Conservation (phyloP, 129 eudicot genomes). For the Cynara cardunculus region DNA sequence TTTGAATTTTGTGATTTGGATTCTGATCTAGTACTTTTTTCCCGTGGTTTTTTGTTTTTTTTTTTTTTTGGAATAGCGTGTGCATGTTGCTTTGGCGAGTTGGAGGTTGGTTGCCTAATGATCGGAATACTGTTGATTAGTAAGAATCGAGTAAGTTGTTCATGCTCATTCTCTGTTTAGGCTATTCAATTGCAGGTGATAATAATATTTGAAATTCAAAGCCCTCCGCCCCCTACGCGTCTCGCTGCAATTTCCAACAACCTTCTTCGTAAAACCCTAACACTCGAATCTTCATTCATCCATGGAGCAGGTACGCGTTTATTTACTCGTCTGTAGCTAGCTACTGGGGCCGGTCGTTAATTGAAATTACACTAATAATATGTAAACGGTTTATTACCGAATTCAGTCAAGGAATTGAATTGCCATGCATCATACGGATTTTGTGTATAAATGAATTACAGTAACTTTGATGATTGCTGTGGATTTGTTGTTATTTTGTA, state of each 20-base stretch:
- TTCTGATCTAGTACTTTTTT: neutral
- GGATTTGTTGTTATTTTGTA: too few relatives aligned
- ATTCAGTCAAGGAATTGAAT: neutral
- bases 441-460: neutral
- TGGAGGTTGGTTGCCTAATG: slow-evolving; percentile 3
- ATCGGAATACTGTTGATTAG: slow-evolving; percentile 2
- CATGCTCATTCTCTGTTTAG: slow-evolving; percentile 8
- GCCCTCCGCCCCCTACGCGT: slow-evolving; percentile 25
- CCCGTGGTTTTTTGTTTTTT: neutral
- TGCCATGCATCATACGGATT: neutral
- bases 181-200: neutral
- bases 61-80: neutral
- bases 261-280: slow-evolving; percentile 31
- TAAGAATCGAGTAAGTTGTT: slow-evolving; percentile 12
- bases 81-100: slow-evolving; percentile 7
- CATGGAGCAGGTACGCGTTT: slow-evolving; percentile 7
- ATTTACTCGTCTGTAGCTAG: neutral
- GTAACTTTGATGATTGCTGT: neutral
- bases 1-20: neutral
- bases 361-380: neutral
- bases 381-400: neutral
- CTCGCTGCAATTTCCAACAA: slow-evolving; percentile 22
- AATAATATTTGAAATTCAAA: slow-evolving; percentile 1
- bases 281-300: neutral
- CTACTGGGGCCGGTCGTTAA: neutral